Percentiles rank a stretch among this genome's conserved stretches.
Conservation (phyloP, 768 basidiomycete species). For the Amanita pseudoporphyria region DNA sequence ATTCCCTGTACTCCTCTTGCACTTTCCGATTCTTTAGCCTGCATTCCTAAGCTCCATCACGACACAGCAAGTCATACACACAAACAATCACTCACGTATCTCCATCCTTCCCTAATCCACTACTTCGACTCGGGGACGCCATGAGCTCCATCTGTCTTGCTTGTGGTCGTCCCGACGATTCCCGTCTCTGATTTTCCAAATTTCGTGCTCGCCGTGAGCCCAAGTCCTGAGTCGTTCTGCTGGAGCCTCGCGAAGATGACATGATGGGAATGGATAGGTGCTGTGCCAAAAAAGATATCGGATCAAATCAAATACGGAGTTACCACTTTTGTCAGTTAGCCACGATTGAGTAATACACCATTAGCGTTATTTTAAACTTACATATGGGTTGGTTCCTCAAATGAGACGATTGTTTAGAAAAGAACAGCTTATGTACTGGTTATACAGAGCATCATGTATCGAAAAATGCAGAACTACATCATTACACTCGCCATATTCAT, state of each 20-base stretch:
- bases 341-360: too few relatives aligned
- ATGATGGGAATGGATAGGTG: too few relatives aligned
- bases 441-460: too few relatives aligned
- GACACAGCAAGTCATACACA: slow-evolving; percentile 7
- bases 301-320: too few relatives aligned
- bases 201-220: not conserved
- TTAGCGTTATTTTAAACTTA: too few relatives aligned
- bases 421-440: too few relatives aligned
- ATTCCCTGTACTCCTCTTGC: slow-evolving; percentile 61
- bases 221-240: not conserved
- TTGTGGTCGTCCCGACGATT: not conserved
- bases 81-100: slow-evolving; percentile 47
- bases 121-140: slow-evolving; percentile 67
- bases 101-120: slow-evolving; percentile 65
- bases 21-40: slow-evolving; percentile 51
- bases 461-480: too few relatives aligned
- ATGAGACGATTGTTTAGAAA: too few relatives aligned
- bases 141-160: slow-evolving; percentile 50
- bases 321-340: too few relatives aligned
- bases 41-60: slow-evolving; percentile 24
- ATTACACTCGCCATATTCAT: too few relatives aligned
- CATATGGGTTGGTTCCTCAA: too few relatives aligned
- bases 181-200: not conserved
- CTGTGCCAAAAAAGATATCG: too few relatives aligned
- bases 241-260: not conserved